These are phyloP conservation scores for Coprinellus micaceus DNA, from an alignment of 768 basidiomycete species.

Conservation along the genomic window DNA sequence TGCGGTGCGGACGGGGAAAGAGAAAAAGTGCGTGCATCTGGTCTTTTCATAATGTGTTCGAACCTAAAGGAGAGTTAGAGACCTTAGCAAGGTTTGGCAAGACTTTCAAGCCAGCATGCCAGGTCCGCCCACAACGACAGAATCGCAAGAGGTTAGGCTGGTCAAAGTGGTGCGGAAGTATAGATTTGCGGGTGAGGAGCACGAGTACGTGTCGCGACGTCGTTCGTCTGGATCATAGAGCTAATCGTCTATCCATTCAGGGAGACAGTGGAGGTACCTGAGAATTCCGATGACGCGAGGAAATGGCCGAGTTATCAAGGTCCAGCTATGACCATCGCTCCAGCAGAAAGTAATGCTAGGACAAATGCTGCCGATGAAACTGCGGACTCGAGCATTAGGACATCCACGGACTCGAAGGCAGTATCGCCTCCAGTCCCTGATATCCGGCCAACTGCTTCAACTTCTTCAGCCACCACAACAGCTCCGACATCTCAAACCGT, in stretches of 20 bases:
- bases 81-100: slow-evolving; percentile 62
- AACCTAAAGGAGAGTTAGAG: slow-evolving; percentile 32
- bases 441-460: background rate
- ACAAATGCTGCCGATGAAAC: background rate
- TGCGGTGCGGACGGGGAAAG: slow-evolving; percentile 33
- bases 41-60: background rate
- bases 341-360: background rate
- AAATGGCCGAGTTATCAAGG: slow-evolving; percentile 56
- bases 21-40: slow-evolving; percentile 38
- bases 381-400: no score
- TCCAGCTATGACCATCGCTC: background rate
- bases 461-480: slow-evolving; percentile 10
- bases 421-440: background rate
- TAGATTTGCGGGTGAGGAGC: slow-evolving; percentile 73
- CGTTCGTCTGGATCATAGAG: slow-evolving; percentile 6
- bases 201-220: slow-evolving; percentile 47
- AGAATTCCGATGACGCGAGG: slow-evolving; percentile 70
- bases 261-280: slow-evolving; percentile 69
- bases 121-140: slow-evolving; percentile 15
- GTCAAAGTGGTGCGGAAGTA: slow-evolving; percentile 70
- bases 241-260: slow-evolving; percentile 33
- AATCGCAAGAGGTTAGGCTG: slow-evolving; percentile 30
- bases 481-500: slow-evolving; percentile 11
- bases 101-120: slow-evolving; percentile 64
- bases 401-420: no score